These are phyloP conservation scores for Xerocomellus chrysenteron DNA, from an alignment of 768 basidiomycete genomes.

Conservation along the genomic window DNA sequence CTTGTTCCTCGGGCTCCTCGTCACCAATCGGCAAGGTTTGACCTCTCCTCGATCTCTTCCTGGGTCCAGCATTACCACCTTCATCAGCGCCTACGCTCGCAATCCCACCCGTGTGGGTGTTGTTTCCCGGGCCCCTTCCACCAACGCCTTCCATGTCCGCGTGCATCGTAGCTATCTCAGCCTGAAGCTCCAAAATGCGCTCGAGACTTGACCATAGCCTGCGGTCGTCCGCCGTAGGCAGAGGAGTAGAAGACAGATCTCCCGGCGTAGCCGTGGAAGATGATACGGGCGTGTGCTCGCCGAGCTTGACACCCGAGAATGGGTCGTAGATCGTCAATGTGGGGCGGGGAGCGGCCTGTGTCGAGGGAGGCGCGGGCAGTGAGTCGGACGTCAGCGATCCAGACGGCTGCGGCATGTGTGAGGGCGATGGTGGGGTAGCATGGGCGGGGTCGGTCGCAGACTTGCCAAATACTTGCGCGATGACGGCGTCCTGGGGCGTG, in stretches of 20 bases:
- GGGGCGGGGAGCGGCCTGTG: conserved; percentile 4
- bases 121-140: conserved; percentile 5
- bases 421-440: neutral
- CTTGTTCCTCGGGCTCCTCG: conserved; percentile 23
- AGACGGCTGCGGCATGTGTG: conserved; percentile 10
- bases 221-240: conserved; percentile 36
- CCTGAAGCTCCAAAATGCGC: conserved; percentile 69
- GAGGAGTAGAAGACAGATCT: conserved; percentile 2
- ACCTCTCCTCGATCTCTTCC: conserved; percentile 31
- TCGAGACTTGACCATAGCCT: conserved; percentile 69
- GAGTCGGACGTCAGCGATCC: conserved; percentile 20
- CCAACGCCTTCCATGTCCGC: conserved; percentile 68
- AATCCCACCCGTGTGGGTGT: neutral
- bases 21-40: conserved; percentile 36
- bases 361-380: conserved; percentile 4
- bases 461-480: conserved; percentile 43
- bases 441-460: conserved; percentile 1
- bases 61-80: conserved; percentile 13
- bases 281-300: conserved; percentile 14
- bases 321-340: conserved; percentile 32
- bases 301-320: conserved; percentile 30
- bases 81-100: conserved; percentile 8
- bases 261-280: conserved; percentile 6
- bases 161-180: conserved; percentile 70
- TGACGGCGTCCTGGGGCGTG: conserved; percentile 63